These are phyloP conservation scores for Fusarium longipes DNA, from an alignment of 2,329 filamentous ascomycete genomes.

Conservation along the genomic window DNA sequence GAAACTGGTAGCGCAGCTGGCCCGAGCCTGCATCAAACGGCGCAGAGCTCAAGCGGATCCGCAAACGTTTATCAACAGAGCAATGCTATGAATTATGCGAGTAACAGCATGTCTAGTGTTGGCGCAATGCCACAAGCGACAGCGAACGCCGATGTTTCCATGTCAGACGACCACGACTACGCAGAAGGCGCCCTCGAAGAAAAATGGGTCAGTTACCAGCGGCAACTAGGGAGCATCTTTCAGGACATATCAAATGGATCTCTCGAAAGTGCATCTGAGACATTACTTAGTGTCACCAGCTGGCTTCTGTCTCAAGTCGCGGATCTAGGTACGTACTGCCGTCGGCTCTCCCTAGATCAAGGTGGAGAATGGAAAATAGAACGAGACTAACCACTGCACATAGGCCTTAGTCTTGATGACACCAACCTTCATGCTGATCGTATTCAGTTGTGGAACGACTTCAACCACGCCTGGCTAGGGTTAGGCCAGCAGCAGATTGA, in stretches of 20 bases:
- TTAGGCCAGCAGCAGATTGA: conserved; percentile 87
- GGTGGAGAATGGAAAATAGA: not conserved
- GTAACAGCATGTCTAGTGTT: conserved; percentile 59
- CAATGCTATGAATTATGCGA: conserved; percentile 65
- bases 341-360: not conserved
- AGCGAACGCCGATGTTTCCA: conserved; percentile 57
- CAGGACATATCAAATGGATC: conserved; percentile 71
- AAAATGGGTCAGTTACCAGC: conserved; percentile 74
- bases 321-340: conserved; percentile 62
- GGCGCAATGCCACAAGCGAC: conserved; percentile 57
- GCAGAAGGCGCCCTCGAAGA: conserved; percentile 69
- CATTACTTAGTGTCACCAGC: conserved; percentile 63
- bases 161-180: conserved; percentile 68
- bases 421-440: conserved; percentile 78
- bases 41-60: conserved; percentile 60
- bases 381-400: conserved; percentile 31
- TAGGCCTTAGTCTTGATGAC: conserved; percentile 88
- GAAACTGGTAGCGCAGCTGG: conserved; percentile 62
- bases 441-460: conserved; percentile 89
- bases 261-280: conserved; percentile 63
- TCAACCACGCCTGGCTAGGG: conserved; percentile 91
- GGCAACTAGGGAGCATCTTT: conserved; percentile 74
- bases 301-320: conserved; percentile 67
- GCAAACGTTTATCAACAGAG: conserved; percentile 74
- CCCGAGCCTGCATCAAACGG: conserved; percentile 62